A percentile compares a stretch with the other conserved stretches of the same genome.
Evolutionary conservation across 495 filamentous ascomycete genomes (phyloP).

Genomic region (Penicillium egyptiacum): DNA sequence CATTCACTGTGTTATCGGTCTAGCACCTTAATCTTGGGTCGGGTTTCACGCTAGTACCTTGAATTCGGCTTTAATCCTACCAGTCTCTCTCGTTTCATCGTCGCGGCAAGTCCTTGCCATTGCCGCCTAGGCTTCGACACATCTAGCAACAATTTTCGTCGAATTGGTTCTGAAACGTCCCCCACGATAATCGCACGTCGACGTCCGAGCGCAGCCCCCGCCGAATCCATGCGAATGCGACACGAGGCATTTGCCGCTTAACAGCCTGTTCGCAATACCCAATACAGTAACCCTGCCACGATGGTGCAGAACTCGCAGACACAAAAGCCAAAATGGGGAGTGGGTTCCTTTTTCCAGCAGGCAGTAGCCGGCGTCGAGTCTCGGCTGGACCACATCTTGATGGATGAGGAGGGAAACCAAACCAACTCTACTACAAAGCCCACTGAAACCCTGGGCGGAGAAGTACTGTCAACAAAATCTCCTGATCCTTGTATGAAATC

Average conservation of each 20-base stretch:
- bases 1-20: not conserved
- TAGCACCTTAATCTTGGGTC: conserved; percentile 10
- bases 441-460: conserved; percentile 19
- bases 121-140: not conserved
- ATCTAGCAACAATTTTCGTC: not conserved
- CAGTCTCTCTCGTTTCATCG: conserved; percentile 16
- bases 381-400: conserved; percentile 84
- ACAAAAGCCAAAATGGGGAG: conserved; percentile 45
- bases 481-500: conserved; percentile 26
- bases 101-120: not conserved
- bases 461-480: conserved; percentile 17
- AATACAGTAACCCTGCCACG: conserved; percentile 11
- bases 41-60: conserved; percentile 19
- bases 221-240: conserved; percentile 30
- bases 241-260: conserved; percentile 25
- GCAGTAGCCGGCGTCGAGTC: conserved; percentile 94
- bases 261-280: conserved; percentile 13
- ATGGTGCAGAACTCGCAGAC: conserved; percentile 44
- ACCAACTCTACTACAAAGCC: conserved; percentile 26
- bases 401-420: conserved; percentile 63
- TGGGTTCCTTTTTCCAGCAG: conserved; percentile 81
- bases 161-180: not conserved
- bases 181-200: conserved; percentile 7
- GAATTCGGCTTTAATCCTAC: conserved; percentile 3
- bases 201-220: conserved; percentile 24